Base-by-base conservation (phyloP, 495 filamentous ascomycete species). In the Trichocladium antarcticum region DNA sequence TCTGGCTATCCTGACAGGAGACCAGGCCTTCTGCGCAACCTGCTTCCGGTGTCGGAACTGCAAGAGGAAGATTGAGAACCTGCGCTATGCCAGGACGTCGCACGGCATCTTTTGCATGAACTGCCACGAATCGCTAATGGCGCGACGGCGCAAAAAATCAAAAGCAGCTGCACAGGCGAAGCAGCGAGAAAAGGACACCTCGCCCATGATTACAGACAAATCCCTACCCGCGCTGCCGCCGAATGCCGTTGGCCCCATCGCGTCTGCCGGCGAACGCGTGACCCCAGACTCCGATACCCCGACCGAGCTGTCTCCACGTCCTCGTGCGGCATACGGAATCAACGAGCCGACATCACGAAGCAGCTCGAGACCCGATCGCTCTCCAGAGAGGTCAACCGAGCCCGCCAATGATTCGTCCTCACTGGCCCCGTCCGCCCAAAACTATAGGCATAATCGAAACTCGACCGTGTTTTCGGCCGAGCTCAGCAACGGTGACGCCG, bases 81-180 rank as follows among this genome's bases (percentile, higher is more conserved):
- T 99, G 45, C 85, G 93, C 59, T 99, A 99, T 75, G 93, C 93
- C 16, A 77, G 92, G 49, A 99, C 93, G 0, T 96, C 93, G 10
- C 92, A 96, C 64, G 93, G 93, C 32, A 99, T 97, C 43, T 97
- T 99, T 64, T 99, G 93, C 73, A 99, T 99, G 93, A 89, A 83
- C 61, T 99, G 93, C 62, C 93, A 99, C 62, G 93, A 99, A 61
- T 89, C 87, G n/a, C 68, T 99, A 27, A 99, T 99, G 93, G 88
- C 92, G 39, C 74, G 93, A 49, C 77, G 93, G 56, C 78, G 88
- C 47, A 99, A 99, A 68, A 90, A 89, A 61, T 77, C 82, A 59
- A 83, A 85, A 65, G 78, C 75, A 45, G 68, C 78, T 3, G 70
- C 75, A 24, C 68, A 79, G 54, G 69, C 75, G 46, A 83, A 81